Base-by-base conservation (phyloP, 192 early-diverging fungal genomes). In the Cetraspora pellucida region DNA sequence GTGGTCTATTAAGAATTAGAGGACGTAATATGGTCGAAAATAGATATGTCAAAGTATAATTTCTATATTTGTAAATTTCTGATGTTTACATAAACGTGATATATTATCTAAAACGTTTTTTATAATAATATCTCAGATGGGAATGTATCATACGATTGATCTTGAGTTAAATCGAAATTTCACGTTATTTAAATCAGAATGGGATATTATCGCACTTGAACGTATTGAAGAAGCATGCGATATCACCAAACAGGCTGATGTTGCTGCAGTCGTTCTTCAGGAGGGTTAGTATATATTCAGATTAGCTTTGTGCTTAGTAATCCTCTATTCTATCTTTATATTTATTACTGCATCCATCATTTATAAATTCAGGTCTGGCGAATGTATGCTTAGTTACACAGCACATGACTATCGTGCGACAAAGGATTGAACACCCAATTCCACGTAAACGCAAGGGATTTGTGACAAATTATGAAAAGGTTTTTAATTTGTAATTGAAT, bases 371-470 rank as follows among this genome's bases (percentile, higher is more conserved):
- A 81, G 93, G 97, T 0, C 81, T 98, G 44, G 98, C 98, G 4
- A 95, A 96, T 45, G 55, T 99, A 3, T 98, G 98, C 73, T 85
- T 99, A 8, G 66, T 99, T 50, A 99, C 96, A 9, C 88, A 96
- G 78, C 91, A 91, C 72, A 97, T 98, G 96, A 99, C 96, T 1
- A 90, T 99, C 66, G 94, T 97, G 10, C 87, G 94, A 23, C 96
- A 97, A 81, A 86, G 95, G 13, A 94, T 99, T 28, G 98, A 99
- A 81, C 82, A 87, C 10, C 89, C 92, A 4, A 91, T 99, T 37
- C 97, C 96, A n/a, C 86, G 93, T 60, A 99, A 98, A 77, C 87
- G 96, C 70, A 93, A 91, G 77, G 98, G 98, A 31, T 93, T 91
- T 8, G 91, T 94, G 7, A 89, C 92, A 19, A 92, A 94, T 81